phyloP scores from a whole-genome alignment of 2,329 filamentous ascomycete species.

The Stagonosporopsis cucurbitacearum region DNA sequence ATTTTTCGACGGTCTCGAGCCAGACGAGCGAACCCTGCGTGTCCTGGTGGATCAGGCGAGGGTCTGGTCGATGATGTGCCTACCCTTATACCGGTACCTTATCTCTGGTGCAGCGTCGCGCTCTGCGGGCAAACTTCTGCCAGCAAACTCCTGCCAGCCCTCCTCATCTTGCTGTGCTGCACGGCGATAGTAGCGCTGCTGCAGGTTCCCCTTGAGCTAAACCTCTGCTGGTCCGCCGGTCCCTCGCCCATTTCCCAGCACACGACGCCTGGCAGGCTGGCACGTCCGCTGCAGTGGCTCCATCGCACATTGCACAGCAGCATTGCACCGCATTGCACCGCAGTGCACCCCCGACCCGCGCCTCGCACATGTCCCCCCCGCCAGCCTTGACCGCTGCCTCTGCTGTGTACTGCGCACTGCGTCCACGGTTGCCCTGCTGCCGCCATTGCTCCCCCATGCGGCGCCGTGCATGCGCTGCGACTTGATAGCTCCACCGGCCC shows the following conservation, averaged over 20 bases:
- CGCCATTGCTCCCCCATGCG: constrained; percentile 23
- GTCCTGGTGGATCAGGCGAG: constrained; percentile 16
- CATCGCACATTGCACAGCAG: too few species aligned
- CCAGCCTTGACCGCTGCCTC: constrained; percentile 20
- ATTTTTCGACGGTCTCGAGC: constrained; percentile 18
- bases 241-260: constrained; percentile 1
- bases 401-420: constrained; percentile 1
- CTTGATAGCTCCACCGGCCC: constrained; percentile 10
- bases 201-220: constrained; percentile 21
- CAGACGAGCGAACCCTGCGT: constrained; percentile 18
- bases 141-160: not conserved
- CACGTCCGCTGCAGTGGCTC: constrained; percentile 8
- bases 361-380: constrained; percentile 22
- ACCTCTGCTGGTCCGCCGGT: constrained; percentile 8
- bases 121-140: not conserved
- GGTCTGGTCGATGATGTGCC: constrained; percentile 10
- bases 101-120: not conserved
- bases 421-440: not conserved
- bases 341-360: not conserved
- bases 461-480: constrained; percentile 1
- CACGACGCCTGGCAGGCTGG: not conserved
- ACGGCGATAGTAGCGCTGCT: constrained; percentile 10
- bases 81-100: too few species aligned
- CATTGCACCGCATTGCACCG: constrained; percentile 15
- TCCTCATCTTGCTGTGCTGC: constrained; percentile 5